Evolutionary conservation across 495 filamentous ascomycete species (phyloP), one percentile per base, ranked within the genome.

Genomic region (Cercophora samala): DNA sequence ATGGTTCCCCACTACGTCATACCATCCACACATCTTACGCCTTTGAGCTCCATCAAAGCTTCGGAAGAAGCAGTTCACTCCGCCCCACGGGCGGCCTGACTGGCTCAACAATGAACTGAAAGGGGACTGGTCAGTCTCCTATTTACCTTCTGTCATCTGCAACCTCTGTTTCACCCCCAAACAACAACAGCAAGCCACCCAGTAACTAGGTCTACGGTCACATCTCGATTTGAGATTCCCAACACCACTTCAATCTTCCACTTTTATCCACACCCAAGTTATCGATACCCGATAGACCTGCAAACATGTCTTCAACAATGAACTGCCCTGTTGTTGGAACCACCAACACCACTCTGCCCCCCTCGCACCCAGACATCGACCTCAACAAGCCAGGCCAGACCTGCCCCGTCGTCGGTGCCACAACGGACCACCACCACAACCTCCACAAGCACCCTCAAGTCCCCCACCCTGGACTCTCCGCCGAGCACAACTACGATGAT

Each of bases 381-480:
- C 60, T 62, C 5, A 62, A 62, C 60, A 32, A 62, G 60, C 60
- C 60, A 24, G 60, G 60, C n/a, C 60, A 62, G 32, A 46, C 29
- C 29, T 62, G 60, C 29, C 60, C 80, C 64, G 75, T 82, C 65
- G 77, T 83, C 29, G 80, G 80, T 55, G 80, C 80, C 32, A 77
- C 76, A 63, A 78, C 80, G 6, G 80, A 82, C 67, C 79, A 83
- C 70, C 79, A 83, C 72, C 64, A 70, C 63, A 76, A 73, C 71
- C 73, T 81, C 3, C 79, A 80, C 73, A 72, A 79, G 66, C 80
- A 83, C 69, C 80, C 80, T 2, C 61, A 66, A n/a, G 75, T 80
- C 19, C 63, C 78, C 18, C 68, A 73, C 64, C 74, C 71, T 53
- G 72, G 21, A 25, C 60, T 42, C 18, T n/a, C 60, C 32, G 5